These are phyloP conservation scores for Kodamaea fukazawae DNA, from an alignment of 805 yeast genomes.

Conservation along the genomic window DNA sequence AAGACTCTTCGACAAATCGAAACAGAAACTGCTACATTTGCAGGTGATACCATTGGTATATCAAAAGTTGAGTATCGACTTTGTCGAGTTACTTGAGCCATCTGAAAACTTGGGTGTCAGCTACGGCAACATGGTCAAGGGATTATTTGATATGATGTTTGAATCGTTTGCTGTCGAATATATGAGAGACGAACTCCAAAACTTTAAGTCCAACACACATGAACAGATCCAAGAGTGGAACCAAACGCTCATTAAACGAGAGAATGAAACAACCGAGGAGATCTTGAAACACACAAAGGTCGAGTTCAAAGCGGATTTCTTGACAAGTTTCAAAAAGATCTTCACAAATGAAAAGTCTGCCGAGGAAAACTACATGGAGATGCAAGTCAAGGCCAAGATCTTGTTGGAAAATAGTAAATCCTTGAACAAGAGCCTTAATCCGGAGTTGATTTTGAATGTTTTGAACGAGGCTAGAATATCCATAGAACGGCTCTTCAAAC, in stretches of 20 bases:
- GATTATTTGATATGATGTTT: constrained; percentile 40
- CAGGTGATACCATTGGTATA: constrained; percentile 40
- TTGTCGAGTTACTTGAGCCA: constrained; percentile 25
- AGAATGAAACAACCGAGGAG: constrained; percentile 45
- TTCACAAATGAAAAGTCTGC: constrained; percentile 17
- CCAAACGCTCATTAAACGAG: constrained; percentile 37
- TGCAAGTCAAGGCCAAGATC: constrained; percentile 79
- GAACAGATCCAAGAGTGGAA: constrained; percentile 34
- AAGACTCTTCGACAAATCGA: constrained; percentile 27
- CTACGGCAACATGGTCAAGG: constrained; percentile 29
- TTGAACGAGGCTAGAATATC: constrained; percentile 66
- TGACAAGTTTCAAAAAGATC: constrained; percentile 24
- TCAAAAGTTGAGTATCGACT: constrained; percentile 22
- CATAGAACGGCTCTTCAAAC: constrained; percentile 51
- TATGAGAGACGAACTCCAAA: constrained; percentile 33
- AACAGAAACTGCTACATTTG: constrained; percentile 29
- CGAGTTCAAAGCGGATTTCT: constrained; percentile 34
- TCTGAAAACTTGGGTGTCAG: constrained; percentile 38
- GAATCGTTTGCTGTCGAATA: constrained; percentile 42
- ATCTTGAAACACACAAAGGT: constrained; percentile 50
- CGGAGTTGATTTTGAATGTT: constrained; percentile 72
- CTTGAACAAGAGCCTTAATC: constrained; percentile 71
- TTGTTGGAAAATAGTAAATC: constrained; percentile 72
- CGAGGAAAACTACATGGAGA: constrained; percentile 49
- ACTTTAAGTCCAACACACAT: constrained; percentile 25